phyloP scores from a whole-genome alignment of 257 asterid genomes.

The Nicotiana sylvestris region DNA sequence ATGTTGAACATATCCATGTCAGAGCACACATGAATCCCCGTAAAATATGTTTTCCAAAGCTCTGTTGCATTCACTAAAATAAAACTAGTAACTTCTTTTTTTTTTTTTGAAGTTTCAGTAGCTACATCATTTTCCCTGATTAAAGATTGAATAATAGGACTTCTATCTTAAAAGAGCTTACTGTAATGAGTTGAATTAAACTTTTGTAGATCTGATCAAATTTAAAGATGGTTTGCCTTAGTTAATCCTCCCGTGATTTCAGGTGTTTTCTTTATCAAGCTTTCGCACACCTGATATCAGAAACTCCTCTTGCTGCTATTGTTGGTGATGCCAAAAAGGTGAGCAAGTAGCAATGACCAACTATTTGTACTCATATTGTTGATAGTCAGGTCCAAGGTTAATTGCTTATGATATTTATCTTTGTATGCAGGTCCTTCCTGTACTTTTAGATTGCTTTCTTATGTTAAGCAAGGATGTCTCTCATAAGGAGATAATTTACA shows the following conservation, averaged over 20 bases:
- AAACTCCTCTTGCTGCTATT: conserved; percentile 71
- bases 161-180: not conserved
- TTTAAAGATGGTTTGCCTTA: not conserved
- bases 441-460: conserved; percentile 62
- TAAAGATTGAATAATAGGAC: not conserved
- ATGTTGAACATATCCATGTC: not conserved
- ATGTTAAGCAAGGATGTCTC: conserved; percentile 43
- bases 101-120: not conserved
- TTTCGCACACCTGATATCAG: conserved; percentile 62
- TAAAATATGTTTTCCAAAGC: not conserved
- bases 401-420: conserved; percentile 18
- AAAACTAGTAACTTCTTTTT: not conserved
- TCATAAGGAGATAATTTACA: conserved; percentile 63
- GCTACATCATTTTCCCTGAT: not conserved
- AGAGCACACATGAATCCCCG: not conserved
- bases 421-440: conserved; percentile 68
- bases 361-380: not conserved
- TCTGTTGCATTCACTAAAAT: not conserved
- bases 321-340: conserved; percentile 80
- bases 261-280: conserved; percentile 78
- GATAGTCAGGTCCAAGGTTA: not conserved
- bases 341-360: conserved; percentile 13
- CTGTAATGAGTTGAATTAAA: not conserved
- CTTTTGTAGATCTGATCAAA: not conserved
- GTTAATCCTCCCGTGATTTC: conserved; percentile 18